These are phyloP conservation scores for Colletotrichum sp. DNA, from an alignment of 2,329 filamentous ascomycete genomes.

Conservation along the genomic window DNA sequence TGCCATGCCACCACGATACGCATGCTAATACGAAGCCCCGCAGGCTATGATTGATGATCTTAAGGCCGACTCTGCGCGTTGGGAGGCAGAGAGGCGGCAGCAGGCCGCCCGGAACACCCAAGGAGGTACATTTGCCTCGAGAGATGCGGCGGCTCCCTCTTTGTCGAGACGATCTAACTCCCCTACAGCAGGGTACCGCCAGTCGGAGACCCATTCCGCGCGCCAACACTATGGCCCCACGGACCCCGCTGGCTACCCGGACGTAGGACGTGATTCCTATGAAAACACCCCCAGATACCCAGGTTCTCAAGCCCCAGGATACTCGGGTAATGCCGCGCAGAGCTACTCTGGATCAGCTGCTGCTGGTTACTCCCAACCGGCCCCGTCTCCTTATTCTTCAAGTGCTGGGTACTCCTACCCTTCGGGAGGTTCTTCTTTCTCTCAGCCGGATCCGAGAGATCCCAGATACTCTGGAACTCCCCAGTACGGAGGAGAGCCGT, in stretches of 20 bases:
- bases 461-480: constrained; percentile 20
- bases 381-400: constrained; percentile 9
- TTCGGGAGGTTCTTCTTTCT: constrained; percentile 15
- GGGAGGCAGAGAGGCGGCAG: constrained; percentile 64
- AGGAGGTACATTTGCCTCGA: constrained; percentile 63
- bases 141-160: constrained; percentile 47
- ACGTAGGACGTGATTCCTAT: constrained; percentile 41
- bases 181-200: constrained; percentile 60
- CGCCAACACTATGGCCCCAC: constrained; percentile 52
- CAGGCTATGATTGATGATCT: constrained; percentile 68
- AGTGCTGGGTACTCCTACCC: constrained; percentile 23
- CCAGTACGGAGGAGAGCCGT: constrained; percentile 16
- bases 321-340: constrained; percentile 46
- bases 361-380: constrained; percentile 15
- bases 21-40: background rate
- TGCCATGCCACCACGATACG: background rate
- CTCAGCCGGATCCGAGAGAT: constrained; percentile 20
- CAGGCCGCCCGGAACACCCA: constrained; percentile 56
- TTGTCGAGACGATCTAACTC: constrained; percentile 63
- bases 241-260: constrained; percentile 28
- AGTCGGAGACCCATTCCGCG: constrained; percentile 52
- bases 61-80: constrained; percentile 65
- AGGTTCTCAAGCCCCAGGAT: constrained; percentile 53
- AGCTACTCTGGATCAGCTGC: constrained; percentile 8
- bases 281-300: constrained; percentile 53